Evolutionary conservation across 352 stramenopile genomes (phyloP).

Genomic region (Saprolegnia diclina): DNA sequence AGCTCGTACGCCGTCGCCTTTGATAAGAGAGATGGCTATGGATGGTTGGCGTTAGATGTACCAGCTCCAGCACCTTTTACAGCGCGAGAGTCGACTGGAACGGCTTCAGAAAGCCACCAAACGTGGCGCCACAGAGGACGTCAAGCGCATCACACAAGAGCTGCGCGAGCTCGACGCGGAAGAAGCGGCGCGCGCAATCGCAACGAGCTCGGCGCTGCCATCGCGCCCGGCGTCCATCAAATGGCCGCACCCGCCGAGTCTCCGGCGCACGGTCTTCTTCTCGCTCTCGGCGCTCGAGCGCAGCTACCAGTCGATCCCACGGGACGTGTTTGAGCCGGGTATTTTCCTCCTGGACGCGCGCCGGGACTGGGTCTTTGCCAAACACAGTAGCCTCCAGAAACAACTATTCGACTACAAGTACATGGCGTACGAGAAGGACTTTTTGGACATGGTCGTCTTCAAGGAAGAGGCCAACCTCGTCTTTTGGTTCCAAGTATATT

Average conservation of each 20-base stretch:
- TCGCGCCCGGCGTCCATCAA: constrained; percentile 42
- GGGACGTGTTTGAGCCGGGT: constrained; percentile 55
- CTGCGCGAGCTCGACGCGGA: constrained; percentile 31
- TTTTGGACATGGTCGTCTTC: constrained; percentile 64
- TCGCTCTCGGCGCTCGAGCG: constrained; percentile 59
- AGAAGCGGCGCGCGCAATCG: constrained; percentile 30
- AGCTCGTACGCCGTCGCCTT: constrained; percentile 39
- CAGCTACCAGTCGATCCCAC: constrained; percentile 52
- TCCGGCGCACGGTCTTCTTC: constrained; percentile 61
- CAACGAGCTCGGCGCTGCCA: neutral
- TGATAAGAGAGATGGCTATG: neutral
- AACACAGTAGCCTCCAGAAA: constrained; percentile 65
- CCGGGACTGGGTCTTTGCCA: constrained; percentile 66
- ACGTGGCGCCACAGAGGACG: constrained; percentile 42
- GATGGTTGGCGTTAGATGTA: constrained; percentile 40
- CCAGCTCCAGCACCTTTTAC: constrained; percentile 46
- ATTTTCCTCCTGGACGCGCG: constrained; percentile 64
- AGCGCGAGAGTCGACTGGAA: constrained; percentile 61
- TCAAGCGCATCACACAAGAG: constrained; percentile 55
- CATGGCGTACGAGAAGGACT: constrained; percentile 70
- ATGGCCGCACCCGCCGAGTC: constrained; percentile 52
- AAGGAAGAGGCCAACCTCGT: constrained; percentile 67
- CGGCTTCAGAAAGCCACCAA: constrained; percentile 57
- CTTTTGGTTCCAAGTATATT: constrained; percentile 66
- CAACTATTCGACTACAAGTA: constrained; percentile 63